Evolutionary conservation across 2,329 filamentous ascomycete genomes (phyloP).

Genomic region (Diplodia intermedia): DNA sequence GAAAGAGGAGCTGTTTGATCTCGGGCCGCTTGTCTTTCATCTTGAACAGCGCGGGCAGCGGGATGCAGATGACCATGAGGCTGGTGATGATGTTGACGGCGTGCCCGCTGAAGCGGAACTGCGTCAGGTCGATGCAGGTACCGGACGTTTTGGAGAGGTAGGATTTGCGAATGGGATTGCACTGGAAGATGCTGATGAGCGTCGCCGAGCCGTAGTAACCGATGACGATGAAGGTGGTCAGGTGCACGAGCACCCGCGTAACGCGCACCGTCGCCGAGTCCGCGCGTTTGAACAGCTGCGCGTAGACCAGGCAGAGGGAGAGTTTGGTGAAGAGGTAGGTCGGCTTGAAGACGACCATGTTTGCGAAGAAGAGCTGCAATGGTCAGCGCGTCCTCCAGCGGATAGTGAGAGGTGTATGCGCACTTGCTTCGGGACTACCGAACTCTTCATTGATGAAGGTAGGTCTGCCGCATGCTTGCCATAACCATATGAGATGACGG

Average conservation of each 20-base stretch:
- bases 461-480: constrained; percentile 17
- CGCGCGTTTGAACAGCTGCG: constrained; percentile 17
- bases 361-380: constrained; percentile 12
- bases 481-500: constrained; percentile 9
- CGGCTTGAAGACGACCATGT: constrained; percentile 15
- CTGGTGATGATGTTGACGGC: constrained; percentile 27
- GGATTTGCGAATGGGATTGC: constrained; percentile 6
- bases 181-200: constrained; percentile 22
- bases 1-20: constrained; percentile 23
- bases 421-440: constrained; percentile 9
- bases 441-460: background rate
- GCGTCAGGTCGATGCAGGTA: constrained; percentile 15
- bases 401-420: background rate
- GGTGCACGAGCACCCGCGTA: constrained; percentile 15
- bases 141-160: constrained; percentile 22
- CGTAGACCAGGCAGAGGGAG: constrained; percentile 19
- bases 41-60: constrained; percentile 15
- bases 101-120: constrained; percentile 17
- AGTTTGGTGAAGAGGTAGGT: constrained; percentile 25
- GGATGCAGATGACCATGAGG: constrained; percentile 23
- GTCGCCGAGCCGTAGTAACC: constrained; percentile 14
- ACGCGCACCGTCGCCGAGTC: constrained; percentile 16
- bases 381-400: background rate
- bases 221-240: constrained; percentile 9
- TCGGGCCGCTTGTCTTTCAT: constrained; percentile 23